phyloP scores from a whole-genome alignment of 495 filamentous ascomycete species.

The Opeltia flavorubescens region DNA sequence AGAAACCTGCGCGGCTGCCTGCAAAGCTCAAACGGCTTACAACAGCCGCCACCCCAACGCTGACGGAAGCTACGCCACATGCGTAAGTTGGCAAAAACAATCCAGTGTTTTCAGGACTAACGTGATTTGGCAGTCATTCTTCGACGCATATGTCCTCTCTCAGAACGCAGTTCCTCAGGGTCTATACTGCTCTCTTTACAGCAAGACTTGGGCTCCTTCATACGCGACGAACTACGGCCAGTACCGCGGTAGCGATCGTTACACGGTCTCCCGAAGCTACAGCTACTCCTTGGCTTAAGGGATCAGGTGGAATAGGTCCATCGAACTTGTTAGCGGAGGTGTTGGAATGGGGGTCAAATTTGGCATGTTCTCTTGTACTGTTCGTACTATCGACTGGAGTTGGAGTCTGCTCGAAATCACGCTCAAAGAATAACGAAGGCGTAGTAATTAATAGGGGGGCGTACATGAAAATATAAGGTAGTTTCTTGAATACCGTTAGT shows the following conservation, averaged over 20 bases:
- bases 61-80: constrained; percentile 16
- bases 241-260: constrained; percentile 7
- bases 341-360: too few relatives aligned
- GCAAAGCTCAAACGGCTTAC: constrained; percentile 25
- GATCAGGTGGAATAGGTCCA: too few relatives aligned
- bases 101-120: not conserved
- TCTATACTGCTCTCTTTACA: constrained; percentile 17
- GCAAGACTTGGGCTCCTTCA: constrained; percentile 9
- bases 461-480: too few relatives aligned
- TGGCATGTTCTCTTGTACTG: too few relatives aligned
- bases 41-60: constrained; percentile 18
- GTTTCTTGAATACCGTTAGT: too few relatives aligned
- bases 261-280: constrained; percentile 7
- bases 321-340: too few relatives aligned
- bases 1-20: constrained; percentile 26
- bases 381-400: too few relatives aligned
- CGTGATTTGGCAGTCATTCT: constrained; percentile 20
- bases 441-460: too few relatives aligned
- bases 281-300: constrained; percentile 6
- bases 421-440: too few relatives aligned
- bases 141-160: constrained; percentile 31
- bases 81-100: not conserved
- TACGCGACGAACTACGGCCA: constrained; percentile 15
- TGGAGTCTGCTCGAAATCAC: too few relatives aligned
- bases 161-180: constrained; percentile 26